Evolutionary conservation across 2,329 filamentous ascomycete genomes (phyloP), one percentile per base, ranked within the genome.

Genomic region (Fusarium acutatum): DNA sequence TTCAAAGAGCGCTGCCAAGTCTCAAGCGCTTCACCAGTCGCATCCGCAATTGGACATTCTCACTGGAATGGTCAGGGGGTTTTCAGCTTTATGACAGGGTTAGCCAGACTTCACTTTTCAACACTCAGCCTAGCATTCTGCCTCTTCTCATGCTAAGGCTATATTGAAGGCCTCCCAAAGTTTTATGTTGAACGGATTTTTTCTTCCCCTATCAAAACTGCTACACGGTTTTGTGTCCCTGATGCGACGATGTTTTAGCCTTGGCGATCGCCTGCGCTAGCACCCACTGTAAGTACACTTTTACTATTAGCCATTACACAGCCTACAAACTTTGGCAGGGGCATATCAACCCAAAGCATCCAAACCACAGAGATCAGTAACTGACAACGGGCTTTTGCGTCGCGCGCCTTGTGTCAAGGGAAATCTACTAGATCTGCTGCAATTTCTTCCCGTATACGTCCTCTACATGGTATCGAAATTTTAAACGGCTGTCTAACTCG

Each of bases 181-280:
- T 22, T 17, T 22, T 6, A 6, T 12, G 12, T 12, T 15, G 2
- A 15, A 15, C 5, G 5, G 0, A 3, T 22, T 15, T 15, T 14
- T 12, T 34, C 4, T 26, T 24, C 1, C 7, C 17, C n/a, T 3
- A 0, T 7, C 6, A 22, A 15, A 24, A 17, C 7, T 20, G n/a
- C 7, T 37, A 24, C 32, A 5, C 11, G 24, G 5, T 37, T 37
- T 28, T 6, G 24, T 3, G 10, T 26, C 34, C 18, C 14, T 17
- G n/a, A 6, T 8, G 13, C 24, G 18, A 17, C 7, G 17, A 18
- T 5, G n/a, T 26, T 53, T 37, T 1, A 28, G 50, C 24, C 20
- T 53, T 5, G 14, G 50, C 28, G 24, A 28, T 53, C 10, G 20
- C 24, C 24, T 28, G 14, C 32, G 50, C 34, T 53, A 37, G 10